A percentile compares a stretch with the other conserved stretches of the same genome.
These are phyloP conservation scores for Trematosphaeria pertusa DNA, from an alignment of 2,329 filamentous ascomycete genomes.

Conservation along the genomic window DNA sequence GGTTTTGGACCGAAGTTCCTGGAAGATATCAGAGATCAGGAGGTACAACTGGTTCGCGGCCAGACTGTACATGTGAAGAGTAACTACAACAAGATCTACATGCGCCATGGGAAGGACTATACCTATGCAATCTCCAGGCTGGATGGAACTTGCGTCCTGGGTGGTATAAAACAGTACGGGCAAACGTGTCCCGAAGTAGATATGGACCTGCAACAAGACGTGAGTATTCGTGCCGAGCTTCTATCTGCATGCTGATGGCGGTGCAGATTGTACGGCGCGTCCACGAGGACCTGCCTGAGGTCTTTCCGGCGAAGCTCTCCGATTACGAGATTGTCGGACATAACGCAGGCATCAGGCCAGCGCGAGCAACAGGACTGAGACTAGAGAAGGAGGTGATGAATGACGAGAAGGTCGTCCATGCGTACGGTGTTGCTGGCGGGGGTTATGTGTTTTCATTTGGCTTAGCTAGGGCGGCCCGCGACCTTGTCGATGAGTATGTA, in stretches of 20 bases:
- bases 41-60: slow-evolving; percentile 26
- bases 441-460: slow-evolving; percentile 39
- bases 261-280: slow-evolving; percentile 26
- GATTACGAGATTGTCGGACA: slow-evolving; percentile 31
- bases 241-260: background rate
- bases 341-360: slow-evolving; percentile 32
- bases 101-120: slow-evolving; percentile 31
- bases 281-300: slow-evolving; percentile 24
- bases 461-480: slow-evolving; percentile 15
- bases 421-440: slow-evolving; percentile 33
- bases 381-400: slow-evolving; percentile 34
- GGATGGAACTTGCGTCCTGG: slow-evolving; percentile 31
- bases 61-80: slow-evolving; percentile 32
- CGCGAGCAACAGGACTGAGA: slow-evolving; percentile 24
- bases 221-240: slow-evolving; percentile 3
- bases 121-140: slow-evolving; percentile 30
- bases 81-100: slow-evolving; percentile 24
- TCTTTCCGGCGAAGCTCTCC: slow-evolving; percentile 17
- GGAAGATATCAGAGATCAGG: slow-evolving; percentile 19
- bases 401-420: slow-evolving; percentile 39
- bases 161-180: slow-evolving; percentile 27
- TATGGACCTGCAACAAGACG: slow-evolving; percentile 12
- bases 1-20: slow-evolving; percentile 23
- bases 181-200: slow-evolving; percentile 11
- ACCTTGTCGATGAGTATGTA: slow-evolving; percentile 15